Conservation (phyloP, 306 rosid species). For the Sesbania bispinosa region DNA sequence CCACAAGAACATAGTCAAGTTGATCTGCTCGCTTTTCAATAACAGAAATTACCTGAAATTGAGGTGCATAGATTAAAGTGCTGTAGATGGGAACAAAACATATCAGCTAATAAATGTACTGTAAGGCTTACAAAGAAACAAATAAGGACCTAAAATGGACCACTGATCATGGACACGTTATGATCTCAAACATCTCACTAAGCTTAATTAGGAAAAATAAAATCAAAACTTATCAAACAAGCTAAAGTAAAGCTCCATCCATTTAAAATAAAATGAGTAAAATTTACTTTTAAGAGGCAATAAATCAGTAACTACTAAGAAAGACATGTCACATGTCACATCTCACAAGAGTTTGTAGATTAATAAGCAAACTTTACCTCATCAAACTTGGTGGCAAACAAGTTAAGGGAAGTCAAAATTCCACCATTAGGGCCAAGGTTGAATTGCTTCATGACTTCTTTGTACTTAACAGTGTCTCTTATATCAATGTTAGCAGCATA, state of each 20-base stretch:
- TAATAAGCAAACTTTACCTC: slow-evolving; percentile 55
- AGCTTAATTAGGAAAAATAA: not conserved
- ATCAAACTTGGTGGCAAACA: slow-evolving; percentile 94
- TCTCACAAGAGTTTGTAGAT: not conserved
- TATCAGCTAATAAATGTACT: not conserved
- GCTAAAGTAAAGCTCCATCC: not conserved
- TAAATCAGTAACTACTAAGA: not conserved
- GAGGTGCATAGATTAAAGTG: not conserved
- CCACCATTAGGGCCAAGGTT: slow-evolving; percentile 99
- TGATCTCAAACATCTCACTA: not conserved
- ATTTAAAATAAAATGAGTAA: no score
- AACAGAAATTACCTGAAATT: slow-evolving; percentile 68
- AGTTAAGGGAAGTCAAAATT: slow-evolving; percentile 86
- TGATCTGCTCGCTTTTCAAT: slow-evolving; percentile 86
- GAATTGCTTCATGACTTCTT: slow-evolving; percentile 93
- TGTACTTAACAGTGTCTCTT: slow-evolving; percentile 89
- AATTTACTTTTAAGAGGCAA: not conserved
- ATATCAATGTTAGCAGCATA: slow-evolving; percentile 79
- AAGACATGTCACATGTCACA: not conserved
- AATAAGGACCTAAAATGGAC: no score
- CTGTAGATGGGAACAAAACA: not conserved
- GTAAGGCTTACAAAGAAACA: not conserved
- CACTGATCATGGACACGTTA: no score
- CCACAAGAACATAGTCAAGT: slow-evolving; percentile 93
- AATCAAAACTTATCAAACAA: not conserved